A percentile compares a stretch with the other conserved stretches of the same genome.
These are phyloP conservation scores for Brasilioporus rufonigricans DNA, from an alignment of 768 basidiomycete genomes.

Conservation along the genomic window DNA sequence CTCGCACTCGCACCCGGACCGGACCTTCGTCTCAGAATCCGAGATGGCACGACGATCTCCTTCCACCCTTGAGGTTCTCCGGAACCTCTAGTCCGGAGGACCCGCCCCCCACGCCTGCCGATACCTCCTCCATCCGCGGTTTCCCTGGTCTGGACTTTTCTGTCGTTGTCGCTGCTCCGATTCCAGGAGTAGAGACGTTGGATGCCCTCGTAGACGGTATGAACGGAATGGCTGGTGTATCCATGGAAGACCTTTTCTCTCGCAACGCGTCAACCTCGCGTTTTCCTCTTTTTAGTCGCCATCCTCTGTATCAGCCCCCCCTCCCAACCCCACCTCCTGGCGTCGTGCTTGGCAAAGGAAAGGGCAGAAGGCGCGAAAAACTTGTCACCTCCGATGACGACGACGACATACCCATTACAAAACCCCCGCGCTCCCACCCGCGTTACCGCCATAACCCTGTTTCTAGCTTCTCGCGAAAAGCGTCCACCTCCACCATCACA, in stretches of 20 bases:
- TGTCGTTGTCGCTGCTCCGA: conserved; percentile 72
- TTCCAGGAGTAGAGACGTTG: conserved; percentile 81
- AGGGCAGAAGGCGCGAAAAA: conserved; percentile 26
- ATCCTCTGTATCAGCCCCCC: conserved; percentile 80
- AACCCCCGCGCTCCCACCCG: conserved; percentile 15
- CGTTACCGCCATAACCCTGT: conserved; percentile 21
- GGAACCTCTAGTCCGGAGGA: conserved; percentile 73
- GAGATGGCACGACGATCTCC: conserved; percentile 42
- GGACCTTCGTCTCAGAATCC: conserved; percentile 49
- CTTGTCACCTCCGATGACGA: conserved; percentile 52
- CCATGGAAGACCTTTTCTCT: conserved; percentile 53
- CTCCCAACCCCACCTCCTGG: conserved; percentile 83
- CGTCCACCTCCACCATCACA: conserved; percentile 33
- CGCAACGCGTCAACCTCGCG: conserved; percentile 46
- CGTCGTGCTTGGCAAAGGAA: conserved; percentile 58
- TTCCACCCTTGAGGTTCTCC: conserved; percentile 60
- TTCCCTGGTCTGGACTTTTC: conserved; percentile 46
- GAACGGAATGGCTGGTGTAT: conserved; percentile 81
- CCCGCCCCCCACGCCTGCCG: conserved; percentile 67
- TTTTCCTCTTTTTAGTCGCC: conserved; percentile 58
- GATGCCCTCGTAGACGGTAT: conserved; percentile 88
- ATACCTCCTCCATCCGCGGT: conserved; percentile 31
- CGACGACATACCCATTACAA: conserved; percentile 21
- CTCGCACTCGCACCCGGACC: conserved; percentile 53
- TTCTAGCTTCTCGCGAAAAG: conserved; percentile 24